Percentiles rank a stretch among this genome's conserved stretches.
phyloP scores from a whole-genome alignment of 495 filamentous ascomycete species.

The Neurospora sp. region DNA sequence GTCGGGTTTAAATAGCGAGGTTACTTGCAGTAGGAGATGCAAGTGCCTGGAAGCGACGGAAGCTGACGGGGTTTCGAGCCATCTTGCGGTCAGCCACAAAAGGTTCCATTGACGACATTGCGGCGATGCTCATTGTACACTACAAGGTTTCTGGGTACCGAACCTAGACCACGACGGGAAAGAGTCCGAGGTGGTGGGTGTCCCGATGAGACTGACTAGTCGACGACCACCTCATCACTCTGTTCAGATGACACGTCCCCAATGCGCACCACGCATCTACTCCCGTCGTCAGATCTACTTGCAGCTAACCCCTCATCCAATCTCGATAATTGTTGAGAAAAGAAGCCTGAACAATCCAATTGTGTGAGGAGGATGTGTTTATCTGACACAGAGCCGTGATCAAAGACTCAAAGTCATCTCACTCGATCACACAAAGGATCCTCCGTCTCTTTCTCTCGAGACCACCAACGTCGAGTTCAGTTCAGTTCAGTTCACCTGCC shows the following conservation, averaged over 20 bases:
- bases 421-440: not conserved
- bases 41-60: not conserved
- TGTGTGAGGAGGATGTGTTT: not conserved
- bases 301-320: not conserved
- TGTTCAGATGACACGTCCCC: not conserved
- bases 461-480: not conserved
- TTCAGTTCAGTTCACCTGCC: not conserved
- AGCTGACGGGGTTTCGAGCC: not conserved
- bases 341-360: not conserved
- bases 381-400: not conserved
- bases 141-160: not conserved
- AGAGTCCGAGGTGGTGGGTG: not conserved
- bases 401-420: not conserved
- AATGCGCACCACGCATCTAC: not conserved
- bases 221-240: not conserved
- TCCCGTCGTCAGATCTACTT: not conserved
- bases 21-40: not conserved
- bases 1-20: not conserved
- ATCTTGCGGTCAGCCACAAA: not conserved
- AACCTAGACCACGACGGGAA: not conserved
- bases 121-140: not conserved
- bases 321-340: not conserved
- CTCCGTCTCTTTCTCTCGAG: not conserved
- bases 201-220: not conserved
- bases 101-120: not conserved